Percentiles rank a stretch among this genome's conserved stretches.
These are phyloP conservation scores for Heritiera fomes DNA, from an alignment of 345 rosid species.

Conservation along the genomic window DNA sequence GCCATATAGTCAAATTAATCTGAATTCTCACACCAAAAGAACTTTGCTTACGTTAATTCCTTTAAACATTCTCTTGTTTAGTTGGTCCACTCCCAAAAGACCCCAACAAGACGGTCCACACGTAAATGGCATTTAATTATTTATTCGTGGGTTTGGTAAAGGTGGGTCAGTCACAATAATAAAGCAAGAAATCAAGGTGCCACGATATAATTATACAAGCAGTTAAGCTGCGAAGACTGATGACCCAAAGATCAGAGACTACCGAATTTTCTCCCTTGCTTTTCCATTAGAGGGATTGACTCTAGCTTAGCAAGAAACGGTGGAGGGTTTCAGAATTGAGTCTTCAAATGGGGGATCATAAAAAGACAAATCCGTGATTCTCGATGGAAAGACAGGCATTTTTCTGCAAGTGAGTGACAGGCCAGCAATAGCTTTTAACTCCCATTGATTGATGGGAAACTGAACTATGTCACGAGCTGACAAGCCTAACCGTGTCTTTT, in stretches of 20 bases:
- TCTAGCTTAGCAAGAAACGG: not conserved
- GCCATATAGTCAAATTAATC: not conserved
- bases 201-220: too few species aligned
- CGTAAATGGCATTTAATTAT: not conserved
- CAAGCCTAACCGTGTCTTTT: conserved; percentile 10
- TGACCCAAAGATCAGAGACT: not conserved
- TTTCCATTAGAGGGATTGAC: not conserved
- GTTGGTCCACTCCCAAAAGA: not conserved
- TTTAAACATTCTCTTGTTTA: not conserved
- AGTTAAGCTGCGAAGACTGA: too few species aligned
- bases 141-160: not conserved
- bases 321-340: not conserved
- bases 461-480: not conserved
- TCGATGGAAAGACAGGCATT: not conserved
- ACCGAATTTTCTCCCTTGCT: not conserved
- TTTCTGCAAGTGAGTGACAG: not conserved
- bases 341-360: not conserved
- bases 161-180: too few species aligned
- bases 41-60: not conserved
- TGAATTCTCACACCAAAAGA: not conserved
- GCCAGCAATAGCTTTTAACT: not conserved
- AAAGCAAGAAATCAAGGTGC: too few species aligned
- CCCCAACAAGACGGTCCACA: not conserved
- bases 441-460: too few species aligned
- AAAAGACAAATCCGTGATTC: conserved; percentile 1